phyloP scores from a whole-genome alignment of 371 early-diverging fungal species.

The Syncephalastrum sp. region DNA sequence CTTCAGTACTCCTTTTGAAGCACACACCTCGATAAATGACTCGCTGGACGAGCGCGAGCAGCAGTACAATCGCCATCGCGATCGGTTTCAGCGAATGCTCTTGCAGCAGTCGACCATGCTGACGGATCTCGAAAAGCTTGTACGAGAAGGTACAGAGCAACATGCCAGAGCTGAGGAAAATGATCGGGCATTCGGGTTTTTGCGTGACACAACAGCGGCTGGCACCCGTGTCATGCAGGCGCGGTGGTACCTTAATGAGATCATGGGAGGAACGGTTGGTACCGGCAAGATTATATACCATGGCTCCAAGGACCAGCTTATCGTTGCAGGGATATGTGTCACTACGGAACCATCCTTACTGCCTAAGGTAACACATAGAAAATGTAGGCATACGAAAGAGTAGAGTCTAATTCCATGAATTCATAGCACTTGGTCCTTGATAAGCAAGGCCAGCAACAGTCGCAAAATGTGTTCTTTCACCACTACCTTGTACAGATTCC shows the following conservation, averaged over 20 bases:
- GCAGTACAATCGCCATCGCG: constrained; percentile 9
- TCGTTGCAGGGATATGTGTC: constrained; percentile 23
- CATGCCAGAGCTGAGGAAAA: background rate
- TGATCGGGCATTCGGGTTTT: background rate
- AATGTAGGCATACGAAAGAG: background rate
- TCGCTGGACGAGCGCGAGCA: constrained; percentile 20
- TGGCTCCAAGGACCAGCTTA: constrained; percentile 6
- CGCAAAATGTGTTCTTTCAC: constrained; percentile 8
- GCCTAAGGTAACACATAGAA: constrained; percentile 12
- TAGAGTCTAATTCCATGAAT: background rate
- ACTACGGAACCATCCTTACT: constrained; percentile 9
- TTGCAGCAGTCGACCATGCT: constrained; percentile 15
- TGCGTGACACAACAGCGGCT: constrained; percentile 1
- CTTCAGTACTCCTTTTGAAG: constrained; percentile 8
- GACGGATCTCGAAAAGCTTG: constrained; percentile 8
- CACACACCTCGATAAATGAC: constrained; percentile 8
- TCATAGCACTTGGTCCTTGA: background rate
- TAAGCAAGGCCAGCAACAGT: background rate
- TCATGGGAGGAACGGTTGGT: constrained; percentile 15
- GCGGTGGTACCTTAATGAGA: constrained; percentile 11
- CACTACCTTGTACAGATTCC: constrained; percentile 21
- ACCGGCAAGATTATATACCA: constrained; percentile 14
- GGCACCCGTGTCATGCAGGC: constrained; percentile 5
- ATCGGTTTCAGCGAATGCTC: constrained; percentile 10
- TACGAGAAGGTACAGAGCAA: background rate